Conservation (phyloP, 495 filamentous ascomycete species). For the Cetradonia linearis region DNA sequence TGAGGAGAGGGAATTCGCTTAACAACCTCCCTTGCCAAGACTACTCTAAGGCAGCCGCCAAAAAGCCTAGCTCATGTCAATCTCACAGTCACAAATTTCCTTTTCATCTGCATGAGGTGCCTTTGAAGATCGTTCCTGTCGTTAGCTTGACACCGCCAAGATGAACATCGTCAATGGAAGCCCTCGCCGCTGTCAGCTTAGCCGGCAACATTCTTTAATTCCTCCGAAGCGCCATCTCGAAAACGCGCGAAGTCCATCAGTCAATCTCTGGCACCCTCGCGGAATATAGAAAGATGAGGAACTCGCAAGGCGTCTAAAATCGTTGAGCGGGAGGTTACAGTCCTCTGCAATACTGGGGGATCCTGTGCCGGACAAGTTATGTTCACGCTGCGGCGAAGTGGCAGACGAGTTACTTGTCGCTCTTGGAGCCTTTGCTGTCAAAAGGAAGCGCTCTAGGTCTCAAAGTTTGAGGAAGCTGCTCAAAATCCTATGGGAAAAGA, state of each 20-base stretch:
- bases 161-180: not conserved
- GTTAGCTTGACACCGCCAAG: not conserved
- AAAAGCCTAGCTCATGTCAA: not conserved
- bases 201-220: slow-evolving; percentile 7
- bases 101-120: not conserved
- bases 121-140: not conserved
- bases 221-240: not conserved
- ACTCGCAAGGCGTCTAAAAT: not conserved
- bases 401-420: not conserved
- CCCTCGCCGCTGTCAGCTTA: not conserved
- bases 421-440: not conserved
- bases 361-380: not conserved
- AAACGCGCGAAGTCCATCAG: not conserved
- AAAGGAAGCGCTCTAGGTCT: not conserved
- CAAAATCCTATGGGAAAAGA: slow-evolving; percentile 1
- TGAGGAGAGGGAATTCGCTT: not conserved
- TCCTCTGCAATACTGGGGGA: not conserved
- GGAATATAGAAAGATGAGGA: not conserved
- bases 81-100: not conserved
- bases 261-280: not conserved
- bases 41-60: not conserved
- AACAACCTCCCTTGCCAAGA: not conserved
- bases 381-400: slow-evolving; percentile 1
- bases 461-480: not conserved
- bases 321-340: not conserved